Conservation (phyloP, 305 asterid genomes). For the Fraxinus nigra region DNA sequence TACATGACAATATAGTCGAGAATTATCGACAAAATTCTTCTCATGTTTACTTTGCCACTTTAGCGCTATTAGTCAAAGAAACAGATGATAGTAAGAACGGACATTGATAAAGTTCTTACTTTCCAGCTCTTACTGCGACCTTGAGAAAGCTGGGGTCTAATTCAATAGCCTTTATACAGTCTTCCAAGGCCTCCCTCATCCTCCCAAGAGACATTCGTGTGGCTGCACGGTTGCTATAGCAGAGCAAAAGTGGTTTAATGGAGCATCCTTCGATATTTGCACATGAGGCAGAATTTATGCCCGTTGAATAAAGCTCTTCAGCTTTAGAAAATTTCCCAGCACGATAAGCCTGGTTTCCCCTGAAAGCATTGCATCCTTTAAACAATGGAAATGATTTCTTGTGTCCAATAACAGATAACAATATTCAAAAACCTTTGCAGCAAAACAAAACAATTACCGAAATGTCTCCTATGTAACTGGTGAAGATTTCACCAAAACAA, state of each 20-base stretch:
- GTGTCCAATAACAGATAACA: background rate
- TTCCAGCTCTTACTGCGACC: slow-evolving; percentile 80
- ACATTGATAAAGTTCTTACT: slow-evolving; percentile 47
- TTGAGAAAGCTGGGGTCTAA: slow-evolving; percentile 68
- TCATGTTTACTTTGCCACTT: slow-evolving; percentile 2
- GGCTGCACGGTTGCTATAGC: slow-evolving; percentile 98
- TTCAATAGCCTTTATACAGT: slow-evolving; percentile 71
- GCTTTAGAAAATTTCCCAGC: slow-evolving; percentile 66
- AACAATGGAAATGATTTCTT: slow-evolving; percentile 17
- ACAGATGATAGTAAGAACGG: slow-evolving; percentile 14
- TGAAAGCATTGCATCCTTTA: slow-evolving; percentile 32
- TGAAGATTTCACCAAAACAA: background rate
- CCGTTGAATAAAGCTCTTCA: slow-evolving; percentile 75
- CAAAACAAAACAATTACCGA: slow-evolving; percentile 19
- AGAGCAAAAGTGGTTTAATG: slow-evolving; percentile 58
- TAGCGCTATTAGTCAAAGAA: background rate
- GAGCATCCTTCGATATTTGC: slow-evolving; percentile 33
- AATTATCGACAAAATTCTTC: background rate
- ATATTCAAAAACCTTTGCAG: slow-evolving; percentile 14
- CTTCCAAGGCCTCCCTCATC: slow-evolving; percentile 82
- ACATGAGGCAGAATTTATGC: slow-evolving; percentile 50
- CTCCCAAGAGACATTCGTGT: slow-evolving; percentile 83
- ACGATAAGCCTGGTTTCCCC: slow-evolving; percentile 91
- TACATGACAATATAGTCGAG: background rate
- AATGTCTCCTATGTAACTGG: background rate